Evolutionary conservation across 371 early-diverging fungal genomes (phyloP), one percentile per base, ranked within the genome.

Genomic region (Mortierella polycephala): DNA sequence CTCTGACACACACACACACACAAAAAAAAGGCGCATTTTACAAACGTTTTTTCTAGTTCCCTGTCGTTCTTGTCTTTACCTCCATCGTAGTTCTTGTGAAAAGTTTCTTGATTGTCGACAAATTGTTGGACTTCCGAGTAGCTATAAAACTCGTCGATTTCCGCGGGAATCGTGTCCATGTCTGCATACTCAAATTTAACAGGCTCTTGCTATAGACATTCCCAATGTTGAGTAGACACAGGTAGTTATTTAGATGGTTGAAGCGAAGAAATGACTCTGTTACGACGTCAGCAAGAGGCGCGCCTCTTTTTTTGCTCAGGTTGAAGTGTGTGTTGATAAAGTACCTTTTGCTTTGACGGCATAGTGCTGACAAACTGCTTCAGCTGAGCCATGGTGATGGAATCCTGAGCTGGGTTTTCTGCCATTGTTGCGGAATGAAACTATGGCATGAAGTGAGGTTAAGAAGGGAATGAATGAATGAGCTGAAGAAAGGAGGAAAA

Each of bases 141-240:
- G 55, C 85, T 84, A 69, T 87, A 92, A 58, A 94, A 93, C 55
- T 94, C 95, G 74, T 92, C 89, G 65, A 92, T 84, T 71, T 94
- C 95, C 9, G 81, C 86, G 45, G 84, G 68, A 37, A 91, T 65
- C 0, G 75, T 65, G 42, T 91, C 93, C 46, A 85, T 76, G 69
- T 92, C 92, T n/a, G 83, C 83, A 67, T 93, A 92, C 7, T 82
- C 67, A 61, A 92, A 93, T 39, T 84, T 82, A 23, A 85, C 83
- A 54, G 87, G 85, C 44, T 85, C 83, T 41, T 84, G 81, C 90
- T 89, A 30, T 30, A 30, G 30, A 30, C 30, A 30, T 30, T 30
- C 30, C 30, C 30, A 30, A 30, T 30, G 30, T 2, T 30, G 30
- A 4, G 4, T 30, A 30, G 30, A 30, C 30, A 30, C 2, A 4